phyloP scores from a whole-genome alignment of 2,329 filamentous ascomycete genomes.

The Biscogniauxia marginata region DNA sequence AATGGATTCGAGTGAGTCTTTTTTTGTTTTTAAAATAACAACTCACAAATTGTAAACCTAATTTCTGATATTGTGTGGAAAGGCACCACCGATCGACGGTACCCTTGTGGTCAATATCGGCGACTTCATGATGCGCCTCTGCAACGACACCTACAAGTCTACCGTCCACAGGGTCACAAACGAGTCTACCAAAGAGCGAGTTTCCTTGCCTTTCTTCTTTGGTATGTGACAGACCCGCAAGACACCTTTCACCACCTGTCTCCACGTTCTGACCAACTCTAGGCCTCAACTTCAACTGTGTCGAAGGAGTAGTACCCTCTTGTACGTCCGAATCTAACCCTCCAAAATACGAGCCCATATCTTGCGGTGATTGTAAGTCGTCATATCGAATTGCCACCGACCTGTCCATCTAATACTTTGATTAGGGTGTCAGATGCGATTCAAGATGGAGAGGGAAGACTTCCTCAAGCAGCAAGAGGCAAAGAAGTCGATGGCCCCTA shows the following conservation, averaged over 20 bases:
- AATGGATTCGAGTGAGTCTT: slow-evolving; percentile 40
- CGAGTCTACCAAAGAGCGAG: slow-evolving; percentile 39
- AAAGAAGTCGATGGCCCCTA: slow-evolving; percentile 23
- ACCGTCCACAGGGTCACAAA: slow-evolving; percentile 53
- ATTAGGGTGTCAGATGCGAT: slow-evolving; percentile 34
- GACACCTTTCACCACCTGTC: not conserved
- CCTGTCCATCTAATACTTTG: slow-evolving; percentile 1
- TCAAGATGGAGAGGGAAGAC: slow-evolving; percentile 30
- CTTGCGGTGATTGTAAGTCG: slow-evolving; percentile 44
- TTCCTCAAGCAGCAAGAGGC: slow-evolving; percentile 26
- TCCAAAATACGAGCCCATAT: slow-evolving; percentile 50
- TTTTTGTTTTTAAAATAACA: not conserved
- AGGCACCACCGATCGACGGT: slow-evolving; percentile 42
- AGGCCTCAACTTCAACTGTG: slow-evolving; percentile 52
- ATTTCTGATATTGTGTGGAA: slow-evolving; percentile 8
- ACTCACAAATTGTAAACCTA: not conserved
- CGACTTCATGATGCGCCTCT: slow-evolving; percentile 50
- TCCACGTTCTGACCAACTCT: slow-evolving; percentile 3
- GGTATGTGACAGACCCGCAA: slow-evolving; percentile 28
- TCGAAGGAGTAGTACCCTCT: slow-evolving; percentile 46
- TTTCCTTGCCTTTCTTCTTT: slow-evolving; percentile 58
- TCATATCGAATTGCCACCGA: not conserved
- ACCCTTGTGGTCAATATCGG: slow-evolving; percentile 53
- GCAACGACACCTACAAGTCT: slow-evolving; percentile 49
- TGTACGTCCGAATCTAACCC: slow-evolving; percentile 46